These are phyloP conservation scores for Ceratocystis colombiana DNA, from an alignment of 2,329 filamentous ascomycete species.

Conservation along the genomic window DNA sequence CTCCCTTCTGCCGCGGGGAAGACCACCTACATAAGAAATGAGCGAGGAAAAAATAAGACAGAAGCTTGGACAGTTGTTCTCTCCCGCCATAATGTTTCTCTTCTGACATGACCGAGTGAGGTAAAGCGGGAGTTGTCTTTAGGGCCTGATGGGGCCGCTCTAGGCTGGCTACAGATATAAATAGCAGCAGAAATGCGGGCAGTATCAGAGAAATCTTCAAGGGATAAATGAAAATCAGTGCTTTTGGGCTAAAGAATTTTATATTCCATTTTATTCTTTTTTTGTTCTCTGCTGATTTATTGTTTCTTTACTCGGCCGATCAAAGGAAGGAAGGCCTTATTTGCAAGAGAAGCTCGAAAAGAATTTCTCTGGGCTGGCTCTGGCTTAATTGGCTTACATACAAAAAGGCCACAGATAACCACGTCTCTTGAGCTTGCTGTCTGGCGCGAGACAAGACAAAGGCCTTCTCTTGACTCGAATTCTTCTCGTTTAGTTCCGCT, in stretches of 20 bases:
- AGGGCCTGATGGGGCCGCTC: too few relatives aligned
- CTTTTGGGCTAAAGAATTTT: constrained; percentile 7
- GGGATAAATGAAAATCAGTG: neutral
- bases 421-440: neutral
- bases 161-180: neutral
- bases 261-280: neutral
- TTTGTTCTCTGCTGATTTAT: neutral
- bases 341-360: constrained; percentile 1
- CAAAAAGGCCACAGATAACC: neutral
- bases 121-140: constrained; percentile 7
- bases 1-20: constrained; percentile 10
- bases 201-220: constrained; percentile 12
- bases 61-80: constrained; percentile 3
- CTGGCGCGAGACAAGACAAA: neutral
- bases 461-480: neutral
- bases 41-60: neutral
- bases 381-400: neutral
- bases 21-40: neutral
- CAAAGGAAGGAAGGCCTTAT: neutral
- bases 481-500: neutral
- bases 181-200: constrained; percentile 8
- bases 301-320: constrained; percentile 4
- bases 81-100: neutral
- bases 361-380: constrained; percentile 2
- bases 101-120: constrained; percentile 14